phyloP scores from a whole-genome alignment of 2,329 filamentous ascomycete genomes.

The Phaeophleospora eucalypticola region DNA sequence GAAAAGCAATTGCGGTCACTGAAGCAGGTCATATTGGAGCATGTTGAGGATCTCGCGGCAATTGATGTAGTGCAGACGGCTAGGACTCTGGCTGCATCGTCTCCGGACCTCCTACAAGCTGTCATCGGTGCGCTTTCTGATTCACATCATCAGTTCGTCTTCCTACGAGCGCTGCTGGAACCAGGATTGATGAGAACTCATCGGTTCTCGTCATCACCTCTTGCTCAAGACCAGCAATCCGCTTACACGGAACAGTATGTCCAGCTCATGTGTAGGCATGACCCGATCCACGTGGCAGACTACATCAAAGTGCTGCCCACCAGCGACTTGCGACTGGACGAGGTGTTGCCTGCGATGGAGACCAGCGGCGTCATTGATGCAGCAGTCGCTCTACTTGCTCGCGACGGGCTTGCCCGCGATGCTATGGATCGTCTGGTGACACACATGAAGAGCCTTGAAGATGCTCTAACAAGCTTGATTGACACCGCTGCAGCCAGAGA shows the following conservation, averaged over 20 bases:
- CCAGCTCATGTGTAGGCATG: conserved; percentile 82
- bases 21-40: conserved; percentile 59
- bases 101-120: conserved; percentile 61
- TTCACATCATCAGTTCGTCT: conserved; percentile 66
- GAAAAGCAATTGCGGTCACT: conserved; percentile 71
- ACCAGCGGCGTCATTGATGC: conserved; percentile 86
- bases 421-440: conserved; percentile 82
- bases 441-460: conserved; percentile 75
- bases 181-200: conserved; percentile 38
- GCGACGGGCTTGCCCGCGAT: conserved; percentile 75
- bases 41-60: conserved; percentile 62
- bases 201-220: conserved; percentile 26
- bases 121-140: conserved; percentile 61
- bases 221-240: conserved; percentile 37
- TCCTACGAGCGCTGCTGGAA: conserved; percentile 73
- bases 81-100: conserved; percentile 57
- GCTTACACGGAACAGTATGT: conserved; percentile 79
- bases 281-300: conserved; percentile 75
- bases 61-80: conserved; percentile 66
- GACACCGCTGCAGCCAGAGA: conserved; percentile 55
- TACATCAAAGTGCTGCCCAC: conserved; percentile 75
- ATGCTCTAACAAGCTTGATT: conserved; percentile 70
- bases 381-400: conserved; percentile 82
- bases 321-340: conserved; percentile 72
- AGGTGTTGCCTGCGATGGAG: conserved; percentile 82